phyloP scores from a whole-genome alignment of 306 rosid species.

The Fagus sylvatica region DNA sequence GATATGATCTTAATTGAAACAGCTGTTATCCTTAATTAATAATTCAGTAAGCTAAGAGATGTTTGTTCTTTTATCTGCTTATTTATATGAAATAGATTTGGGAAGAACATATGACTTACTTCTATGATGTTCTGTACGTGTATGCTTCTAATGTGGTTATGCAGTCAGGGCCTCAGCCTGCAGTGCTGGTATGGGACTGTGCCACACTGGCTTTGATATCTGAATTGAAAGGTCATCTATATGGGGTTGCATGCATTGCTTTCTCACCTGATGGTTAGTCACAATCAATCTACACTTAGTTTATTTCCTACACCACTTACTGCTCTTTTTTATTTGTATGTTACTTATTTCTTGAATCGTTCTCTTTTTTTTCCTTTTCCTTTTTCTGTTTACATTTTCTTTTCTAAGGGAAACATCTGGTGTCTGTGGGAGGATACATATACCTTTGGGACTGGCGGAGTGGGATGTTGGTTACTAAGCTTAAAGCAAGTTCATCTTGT shows the following conservation, averaged over 20 bases:
- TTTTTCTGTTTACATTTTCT: constrained; percentile 13
- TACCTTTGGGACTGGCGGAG: constrained; percentile 73
- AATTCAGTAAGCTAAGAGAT: constrained; percentile 3
- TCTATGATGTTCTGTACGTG: background rate
- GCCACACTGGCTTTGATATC: constrained; percentile 40
- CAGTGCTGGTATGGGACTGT: constrained; percentile 71
- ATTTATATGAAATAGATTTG: constrained; percentile 12
- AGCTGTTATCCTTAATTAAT: constrained; percentile 1
- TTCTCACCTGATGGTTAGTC: constrained; percentile 79
- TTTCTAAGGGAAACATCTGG: constrained; percentile 60
- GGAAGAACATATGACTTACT: constrained; percentile 19
- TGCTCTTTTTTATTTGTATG: constrained; percentile 27
- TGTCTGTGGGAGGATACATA: constrained; percentile 68
- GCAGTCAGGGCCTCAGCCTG: constrained; percentile 70
- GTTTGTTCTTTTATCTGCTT: background rate
- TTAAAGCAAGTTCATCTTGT: constrained; percentile 69
- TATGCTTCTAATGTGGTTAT: constrained; percentile 32
- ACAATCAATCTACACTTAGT: constrained; percentile 19
- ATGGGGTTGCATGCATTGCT: constrained; percentile 64
- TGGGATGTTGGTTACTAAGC: constrained; percentile 54
- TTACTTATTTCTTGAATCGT: background rate
- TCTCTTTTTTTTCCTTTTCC: background rate
- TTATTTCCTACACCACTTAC: constrained; percentile 13
- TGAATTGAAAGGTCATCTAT: constrained; percentile 64
- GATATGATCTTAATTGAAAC: constrained; percentile 16